A percentile compares a stretch with the other conserved stretches of the same genome.
Evolutionary conservation across 768 basidiomycete species (phyloP).

Genomic region (Lentinula sp.): DNA sequence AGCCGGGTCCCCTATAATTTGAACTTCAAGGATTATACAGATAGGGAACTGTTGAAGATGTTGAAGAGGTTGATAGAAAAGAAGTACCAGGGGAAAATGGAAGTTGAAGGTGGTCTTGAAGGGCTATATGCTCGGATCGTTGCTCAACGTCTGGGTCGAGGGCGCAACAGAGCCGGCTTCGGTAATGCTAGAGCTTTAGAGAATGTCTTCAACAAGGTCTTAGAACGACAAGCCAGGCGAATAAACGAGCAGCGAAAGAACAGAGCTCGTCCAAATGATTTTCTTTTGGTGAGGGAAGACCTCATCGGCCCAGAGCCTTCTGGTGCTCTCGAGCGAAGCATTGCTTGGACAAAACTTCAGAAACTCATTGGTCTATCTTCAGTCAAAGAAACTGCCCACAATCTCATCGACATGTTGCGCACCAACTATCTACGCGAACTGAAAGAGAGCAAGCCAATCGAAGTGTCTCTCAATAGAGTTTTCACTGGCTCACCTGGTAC

Average conservation of each 20-base stretch:
- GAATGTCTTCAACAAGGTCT: constrained; percentile 28
- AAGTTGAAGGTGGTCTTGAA: constrained; percentile 25
- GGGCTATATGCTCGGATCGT: constrained; percentile 36
- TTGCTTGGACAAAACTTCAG: constrained; percentile 31
- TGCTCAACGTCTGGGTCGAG: constrained; percentile 31
- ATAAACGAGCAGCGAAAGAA: constrained; percentile 21
- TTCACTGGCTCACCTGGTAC: constrained; percentile 68
- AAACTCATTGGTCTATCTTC: constrained; percentile 26
- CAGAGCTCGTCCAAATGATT: constrained; percentile 25
- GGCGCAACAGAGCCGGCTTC: constrained; percentile 32
- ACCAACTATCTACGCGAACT: constrained; percentile 38
- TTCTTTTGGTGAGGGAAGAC: constrained; percentile 31
- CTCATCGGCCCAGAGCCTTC: constrained; percentile 41
- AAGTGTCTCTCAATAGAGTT: constrained; percentile 40
- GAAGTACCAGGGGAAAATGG: constrained; percentile 32
- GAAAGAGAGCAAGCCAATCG: constrained; percentile 30
- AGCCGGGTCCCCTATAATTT: constrained; percentile 65
- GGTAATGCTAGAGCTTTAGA: constrained; percentile 39
- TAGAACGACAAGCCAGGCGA: constrained; percentile 33
- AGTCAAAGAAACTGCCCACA: constrained; percentile 31
- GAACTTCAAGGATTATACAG: constrained; percentile 52
- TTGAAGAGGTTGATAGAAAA: constrained; percentile 29
- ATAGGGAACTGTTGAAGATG: constrained; percentile 31
- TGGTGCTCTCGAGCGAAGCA: constrained; percentile 23
- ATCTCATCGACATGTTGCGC: constrained; percentile 27